Percentiles rank a stretch among this genome's conserved stretches.
Conservation (phyloP, 2,329 filamentous ascomycete species). For the Blumeriella jaapii region DNA sequence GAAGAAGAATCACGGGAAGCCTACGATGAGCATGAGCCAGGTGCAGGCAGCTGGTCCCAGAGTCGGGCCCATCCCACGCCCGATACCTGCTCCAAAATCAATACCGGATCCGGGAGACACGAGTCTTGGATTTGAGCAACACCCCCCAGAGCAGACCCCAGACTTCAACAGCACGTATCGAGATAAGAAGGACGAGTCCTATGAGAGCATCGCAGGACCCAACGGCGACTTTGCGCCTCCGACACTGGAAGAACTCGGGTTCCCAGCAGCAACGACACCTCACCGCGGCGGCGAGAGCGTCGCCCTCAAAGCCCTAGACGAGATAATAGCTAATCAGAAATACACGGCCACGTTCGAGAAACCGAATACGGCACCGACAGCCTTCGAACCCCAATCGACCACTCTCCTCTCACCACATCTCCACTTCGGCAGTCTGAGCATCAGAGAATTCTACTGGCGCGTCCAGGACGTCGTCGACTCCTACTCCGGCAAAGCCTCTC, state of each 20-base stretch:
- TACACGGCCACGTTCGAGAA: constrained; percentile 69
- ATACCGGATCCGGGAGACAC: constrained; percentile 56
- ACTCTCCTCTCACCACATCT: constrained; percentile 62
- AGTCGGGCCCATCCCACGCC: constrained; percentile 48
- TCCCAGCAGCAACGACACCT: constrained; percentile 54
- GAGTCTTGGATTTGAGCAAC: constrained; percentile 45
- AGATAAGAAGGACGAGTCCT: constrained; percentile 42
- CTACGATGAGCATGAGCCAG: constrained; percentile 64
- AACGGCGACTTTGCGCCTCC: constrained; percentile 59
- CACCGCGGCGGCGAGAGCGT: constrained; percentile 60
- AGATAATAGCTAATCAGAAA: constrained; percentile 47
- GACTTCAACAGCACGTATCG: constrained; percentile 52
- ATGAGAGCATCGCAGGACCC: constrained; percentile 51
- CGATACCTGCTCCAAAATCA: constrained; percentile 44
- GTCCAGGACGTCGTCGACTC: constrained; percentile 49
- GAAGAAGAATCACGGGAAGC: constrained; percentile 51
- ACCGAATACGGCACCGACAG: constrained; percentile 62
- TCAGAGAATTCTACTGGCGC: constrained; percentile 62
- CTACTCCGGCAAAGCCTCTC: constrained; percentile 38
- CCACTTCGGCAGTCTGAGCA: constrained; percentile 63
- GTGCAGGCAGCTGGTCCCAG: constrained; percentile 52
- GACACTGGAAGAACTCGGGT: constrained; percentile 59
- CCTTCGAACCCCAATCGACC: constrained; percentile 60
- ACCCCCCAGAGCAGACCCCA: constrained; percentile 36
- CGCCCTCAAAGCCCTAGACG: constrained; percentile 45